Evolutionary conservation across 164 flowering plant species (phyloP).

Genomic region (Malania oleifera): DNA sequence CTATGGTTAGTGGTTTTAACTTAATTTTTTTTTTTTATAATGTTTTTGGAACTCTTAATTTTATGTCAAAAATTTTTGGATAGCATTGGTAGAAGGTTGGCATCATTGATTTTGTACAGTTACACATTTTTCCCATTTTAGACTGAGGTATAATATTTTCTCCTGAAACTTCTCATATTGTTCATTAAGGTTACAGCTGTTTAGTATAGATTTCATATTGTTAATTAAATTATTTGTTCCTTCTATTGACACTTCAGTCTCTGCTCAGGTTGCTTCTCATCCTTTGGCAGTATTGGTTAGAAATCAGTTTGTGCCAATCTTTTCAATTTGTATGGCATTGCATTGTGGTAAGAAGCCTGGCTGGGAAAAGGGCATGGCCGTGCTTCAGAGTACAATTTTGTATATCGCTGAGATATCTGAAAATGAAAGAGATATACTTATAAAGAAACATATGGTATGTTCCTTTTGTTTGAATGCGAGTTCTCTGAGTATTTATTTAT

Average conservation of each 20-base stretch:
- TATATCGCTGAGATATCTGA: conserved; percentile 70
- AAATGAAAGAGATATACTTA: conserved; percentile 73
- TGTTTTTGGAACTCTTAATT: neutral
- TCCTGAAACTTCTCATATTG: neutral
- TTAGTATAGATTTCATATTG: no score
- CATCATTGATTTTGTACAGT: neutral
- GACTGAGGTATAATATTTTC: neutral
- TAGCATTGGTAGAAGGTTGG: neutral
- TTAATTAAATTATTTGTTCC: neutral
- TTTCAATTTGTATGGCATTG: conserved; percentile 76
- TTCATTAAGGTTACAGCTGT: neutral
- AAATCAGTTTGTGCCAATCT: conserved; percentile 75
- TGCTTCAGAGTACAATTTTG: conserved; percentile 68
- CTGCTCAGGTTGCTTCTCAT: conserved; percentile 53
- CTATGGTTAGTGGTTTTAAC: conserved; percentile 39
- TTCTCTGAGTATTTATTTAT: no score
- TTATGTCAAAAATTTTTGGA: no score
- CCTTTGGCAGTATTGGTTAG: conserved; percentile 52
- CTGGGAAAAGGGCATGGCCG: conserved; percentile 51
- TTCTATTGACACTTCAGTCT: conserved; percentile 13
- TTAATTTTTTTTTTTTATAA: neutral
- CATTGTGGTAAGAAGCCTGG: conserved; percentile 64
- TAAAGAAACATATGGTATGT: conserved; percentile 82
- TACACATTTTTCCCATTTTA: no score
- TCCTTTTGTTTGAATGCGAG: conserved; percentile 1